Conservation (phyloP, 108 stramenopile genomes). For the Schizochytrium sp. region DNA sequence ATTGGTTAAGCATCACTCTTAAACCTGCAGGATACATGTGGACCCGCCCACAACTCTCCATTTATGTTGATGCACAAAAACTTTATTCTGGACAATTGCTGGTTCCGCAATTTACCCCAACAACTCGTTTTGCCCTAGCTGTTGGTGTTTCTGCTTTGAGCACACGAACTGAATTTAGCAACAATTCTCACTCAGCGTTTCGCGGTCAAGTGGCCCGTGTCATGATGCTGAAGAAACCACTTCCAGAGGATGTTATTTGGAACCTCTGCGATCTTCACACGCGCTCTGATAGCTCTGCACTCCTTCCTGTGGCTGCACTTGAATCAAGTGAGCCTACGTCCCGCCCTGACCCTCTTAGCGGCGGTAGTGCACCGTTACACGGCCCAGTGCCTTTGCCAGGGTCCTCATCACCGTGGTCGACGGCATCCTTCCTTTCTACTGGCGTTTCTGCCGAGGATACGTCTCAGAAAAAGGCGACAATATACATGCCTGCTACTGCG, state of each 20-base stretch:
- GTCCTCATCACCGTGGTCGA: no score
- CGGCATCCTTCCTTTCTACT: no score
- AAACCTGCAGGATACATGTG: neutral
- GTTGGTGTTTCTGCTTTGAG: no score
- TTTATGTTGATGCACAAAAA: neutral
- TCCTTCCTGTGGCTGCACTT: neutral
- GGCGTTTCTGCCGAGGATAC: no score
- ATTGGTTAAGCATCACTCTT: neutral
- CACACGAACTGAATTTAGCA: neutral
- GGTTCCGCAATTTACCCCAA: no score
- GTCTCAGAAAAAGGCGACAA: neutral
- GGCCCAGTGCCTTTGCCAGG: no score
- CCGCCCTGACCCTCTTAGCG: neutral
- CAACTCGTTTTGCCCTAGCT: no score
- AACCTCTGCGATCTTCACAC: slow-evolving; percentile 58
- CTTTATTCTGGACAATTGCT: neutral
- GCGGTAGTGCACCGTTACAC: neutral
- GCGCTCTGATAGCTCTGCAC: neutral
- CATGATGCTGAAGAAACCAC: neutral
- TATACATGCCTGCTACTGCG: neutral
- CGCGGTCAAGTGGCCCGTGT: slow-evolving; percentile 43
- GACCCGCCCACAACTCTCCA: neutral
- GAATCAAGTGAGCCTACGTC: neutral
- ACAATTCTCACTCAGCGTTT: neutral
- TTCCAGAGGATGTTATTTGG: neutral